Evolutionary conservation across 495 filamentous ascomycete species (phyloP).

Genomic region (Penicillium taxi): DNA sequence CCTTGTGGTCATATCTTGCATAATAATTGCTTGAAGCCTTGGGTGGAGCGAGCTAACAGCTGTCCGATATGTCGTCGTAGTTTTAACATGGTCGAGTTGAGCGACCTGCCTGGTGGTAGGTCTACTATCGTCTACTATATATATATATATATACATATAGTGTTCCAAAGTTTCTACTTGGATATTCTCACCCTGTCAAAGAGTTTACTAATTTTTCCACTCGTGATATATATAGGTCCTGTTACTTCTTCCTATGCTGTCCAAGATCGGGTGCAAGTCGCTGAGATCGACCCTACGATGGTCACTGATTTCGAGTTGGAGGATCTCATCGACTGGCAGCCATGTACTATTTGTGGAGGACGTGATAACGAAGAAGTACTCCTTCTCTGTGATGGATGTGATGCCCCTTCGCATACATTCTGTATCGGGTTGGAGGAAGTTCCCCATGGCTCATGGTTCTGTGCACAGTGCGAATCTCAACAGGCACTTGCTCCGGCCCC

Average conservation of each 20-base stretch:
- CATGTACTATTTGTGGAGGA: slow-evolving; percentile 73
- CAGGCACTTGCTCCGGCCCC: slow-evolving; percentile 34
- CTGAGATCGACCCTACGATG: slow-evolving; percentile 76
- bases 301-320: slow-evolving; percentile 67
- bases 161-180: too few relatives aligned
- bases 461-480: slow-evolving; percentile 60
- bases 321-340: slow-evolving; percentile 50
- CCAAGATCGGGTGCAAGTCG: slow-evolving; percentile 80
- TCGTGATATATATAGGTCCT: slow-evolving; percentile 43
- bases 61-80: slow-evolving; percentile 91
- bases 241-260: slow-evolving; percentile 76
- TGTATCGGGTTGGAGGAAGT: slow-evolving; percentile 73
- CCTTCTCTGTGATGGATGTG: slow-evolving; percentile 81
- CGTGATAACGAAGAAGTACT: slow-evolving; percentile 70
- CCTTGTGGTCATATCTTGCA: slow-evolving; percentile 87
- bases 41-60: slow-evolving; percentile 93
- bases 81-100: slow-evolving; percentile 85
- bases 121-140: too few relatives aligned
- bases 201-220: neutral
- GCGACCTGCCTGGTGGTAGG: slow-evolving; percentile 68
- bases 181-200: too few relatives aligned
- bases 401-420: slow-evolving; percentile 74
- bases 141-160: too few relatives aligned
- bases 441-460: slow-evolving; percentile 75
- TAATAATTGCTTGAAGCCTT: slow-evolving; percentile 82